Evolutionary conservation across 2,329 filamentous ascomycete genomes (phyloP), one percentile per base, ranked within the genome.

Genomic region (Clarireedia homoeocarpa): DNA sequence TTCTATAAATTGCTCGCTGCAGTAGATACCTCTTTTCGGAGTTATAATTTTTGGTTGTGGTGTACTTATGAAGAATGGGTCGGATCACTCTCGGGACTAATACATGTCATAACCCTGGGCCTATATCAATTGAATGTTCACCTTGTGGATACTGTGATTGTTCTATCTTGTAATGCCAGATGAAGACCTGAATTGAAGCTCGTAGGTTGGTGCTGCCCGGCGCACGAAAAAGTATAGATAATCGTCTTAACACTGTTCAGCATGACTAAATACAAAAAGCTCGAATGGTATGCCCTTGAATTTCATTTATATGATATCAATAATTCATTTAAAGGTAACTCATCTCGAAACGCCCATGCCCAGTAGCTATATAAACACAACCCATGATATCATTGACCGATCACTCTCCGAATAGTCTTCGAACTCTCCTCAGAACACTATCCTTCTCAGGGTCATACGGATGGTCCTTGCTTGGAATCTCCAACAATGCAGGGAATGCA

Each of bases 371-470:
- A 44, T 53, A 42, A 58, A 58, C 48, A 56, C 20, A 53, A 26
- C n/a, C 44, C 36, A 53, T 53, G 15, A 34, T 34, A 46, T 45
- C 39, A 48, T 60, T 44, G 45, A n/a, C 30, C 38, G 6, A 51
- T 39, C 20, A 42, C 75, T 91, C 83, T 65, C 83, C 83, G 74
- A 85, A 85, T 61, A 89, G 68, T 67, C 85, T 82, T 70, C 82
- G 77, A 62, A 99, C 94, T 63, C 94, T 82, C 75, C 91, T 88
- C 74, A 99, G 73, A 45, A 99, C 92, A 69, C 92, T 97, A 72
- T 99, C 94, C 78, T 99, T 99, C 75, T 99, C 94, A 0, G 94
- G 94, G 67, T 99, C 92, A 70, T 99, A 99, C 2, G 94, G 94
- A 71, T 99, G 94, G 72, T 99, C 94, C 79, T 99, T 99, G 75